Evolutionary conservation across 352 stramenopile genomes (phyloP), one percentile per base, ranked within the genome.

Genomic region (Globisporangium cylindrosporum): DNA sequence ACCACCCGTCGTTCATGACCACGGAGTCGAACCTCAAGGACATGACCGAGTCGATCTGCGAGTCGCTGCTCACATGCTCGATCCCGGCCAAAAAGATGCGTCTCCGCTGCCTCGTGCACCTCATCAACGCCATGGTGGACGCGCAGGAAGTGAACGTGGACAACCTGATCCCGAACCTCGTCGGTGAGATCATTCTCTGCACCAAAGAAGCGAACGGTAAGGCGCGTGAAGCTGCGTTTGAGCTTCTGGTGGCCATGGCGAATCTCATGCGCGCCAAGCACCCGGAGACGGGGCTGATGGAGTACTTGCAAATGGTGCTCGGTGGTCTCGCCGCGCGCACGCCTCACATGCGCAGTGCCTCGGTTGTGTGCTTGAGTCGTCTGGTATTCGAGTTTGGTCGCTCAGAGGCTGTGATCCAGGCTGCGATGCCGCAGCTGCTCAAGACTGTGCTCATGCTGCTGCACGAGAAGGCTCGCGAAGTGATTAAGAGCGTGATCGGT

Each of bases 131-230:
- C 25, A 89, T 94, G 62, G 75, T 94, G 51, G 76, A 90, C 63
- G 78, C 95, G 29, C 75, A 94, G 60, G 76, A 89, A 58, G 80
- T 96, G 41, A 78, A 77, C 43, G 78, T 95, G 53, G 76, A 92
- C 60, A 82, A 97, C 64, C 73, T 98, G 20, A 90, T 98, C 62
- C 88, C 93, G 48, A 92, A 91, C 68, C 86, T 98, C 27, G 86
- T 98, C n/a, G 91, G 91, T 25, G 97, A 99, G 78, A 97, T 98
- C 59, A 90, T 99, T 63, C 79, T 99, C 24, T 99, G 94, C 74
- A 96, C 97, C 20, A 99, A 99, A 78, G 97, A 99, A 75, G 93
- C 93, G 12, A 99, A 99, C 66, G 92, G 85, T 46, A 98, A 98
- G 71, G 97, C 96, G 29, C 85, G 89, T 51, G 89, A 96, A 71